Base-by-base conservation (phyloP, 2,329 filamentous ascomycete genomes). In the Hypoxylon sp. region DNA sequence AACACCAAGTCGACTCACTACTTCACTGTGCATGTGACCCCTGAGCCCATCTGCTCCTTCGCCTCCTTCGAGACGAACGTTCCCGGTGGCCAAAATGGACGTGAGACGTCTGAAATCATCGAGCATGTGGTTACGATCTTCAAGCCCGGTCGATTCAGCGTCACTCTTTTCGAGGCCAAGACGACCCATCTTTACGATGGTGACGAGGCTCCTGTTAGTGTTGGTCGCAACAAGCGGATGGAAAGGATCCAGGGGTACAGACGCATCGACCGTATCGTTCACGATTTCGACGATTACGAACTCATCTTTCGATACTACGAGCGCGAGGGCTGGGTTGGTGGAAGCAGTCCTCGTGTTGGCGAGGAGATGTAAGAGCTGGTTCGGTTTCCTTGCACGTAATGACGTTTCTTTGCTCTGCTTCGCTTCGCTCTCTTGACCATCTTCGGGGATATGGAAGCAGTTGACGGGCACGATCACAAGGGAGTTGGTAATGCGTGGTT, bases 51-150 rank as follows among this genome's bases (percentile, higher is more conserved):
- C 70, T 99, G 94, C 81, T 97, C 93, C 4, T 99, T 96, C 74
- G 95, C 95, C 29, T 97, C 92, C 1, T 99, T 99, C 72, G 95
- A 99, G 81, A 98, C 95, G 66, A 99, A 98, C 68, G 94, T 99
- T 3, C 95, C 95, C 1, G 90, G 92, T 21, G 88, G 87, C 4
- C 92, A 97, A 78, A 91, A 86, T 54, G 93, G 93, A 13, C 89
- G 93, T 62, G 90, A 93, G 73, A 97, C 94, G 0, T 87, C 88
- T 21, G 94, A 97, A 64, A 89, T 98, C 58, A 90, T 99, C 61
- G 88, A 97, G 75, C 92, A 97, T 65, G 95, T 98, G 1, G 92
- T 98, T 40, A 83, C 86, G 63, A 99, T 99, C 72, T 99, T 99
- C 85, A 92, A 92, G 73, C 95, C 95, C 0, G 94, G 94, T n/a